phyloP scores from a whole-genome alignment of 2,329 filamentous ascomycete genomes.

The Talaromyces sp. region DNA sequence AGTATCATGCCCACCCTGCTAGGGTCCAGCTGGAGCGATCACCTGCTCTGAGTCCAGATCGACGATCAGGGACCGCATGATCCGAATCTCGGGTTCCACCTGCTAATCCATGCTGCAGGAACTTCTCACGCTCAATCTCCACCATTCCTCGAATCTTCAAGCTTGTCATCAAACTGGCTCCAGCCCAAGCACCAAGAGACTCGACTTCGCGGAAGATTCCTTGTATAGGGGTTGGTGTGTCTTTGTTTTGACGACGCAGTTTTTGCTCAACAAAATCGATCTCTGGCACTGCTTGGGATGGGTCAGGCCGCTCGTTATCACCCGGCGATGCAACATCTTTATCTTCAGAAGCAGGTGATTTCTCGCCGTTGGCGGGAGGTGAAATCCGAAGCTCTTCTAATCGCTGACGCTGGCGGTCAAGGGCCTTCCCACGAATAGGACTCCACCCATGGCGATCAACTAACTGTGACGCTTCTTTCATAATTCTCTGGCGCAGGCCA shows the following conservation, averaged over 20 bases:
- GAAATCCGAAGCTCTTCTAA: conserved; percentile 40
- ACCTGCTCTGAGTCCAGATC: conserved; percentile 42
- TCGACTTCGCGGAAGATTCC: conserved; percentile 58
- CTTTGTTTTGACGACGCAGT: conserved; percentile 41
- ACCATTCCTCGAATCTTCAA: conserved; percentile 63
- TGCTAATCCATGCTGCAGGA: conserved; percentile 54
- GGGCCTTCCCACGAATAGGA: conserved; percentile 69
- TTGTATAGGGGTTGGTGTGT: conserved; percentile 36
- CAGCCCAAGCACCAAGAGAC: conserved; percentile 65
- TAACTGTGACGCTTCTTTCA: conserved; percentile 72
- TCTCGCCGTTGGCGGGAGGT: conserved; percentile 11
- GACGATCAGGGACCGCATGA: conserved; percentile 39
- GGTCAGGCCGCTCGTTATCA: conserved; percentile 13
- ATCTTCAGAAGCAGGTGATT: background rate
- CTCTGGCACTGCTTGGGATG: conserved; percentile 35
- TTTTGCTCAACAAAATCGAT: conserved; percentile 53
- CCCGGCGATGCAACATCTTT: background rate
- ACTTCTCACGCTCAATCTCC: conserved; percentile 67
- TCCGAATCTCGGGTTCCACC: conserved; percentile 51
- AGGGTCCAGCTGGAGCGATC: conserved; percentile 55
- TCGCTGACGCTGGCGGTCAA: conserved; percentile 53
- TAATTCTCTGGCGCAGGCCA: conserved; percentile 74
- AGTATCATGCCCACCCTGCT: conserved; percentile 47
- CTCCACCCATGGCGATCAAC: conserved; percentile 76
- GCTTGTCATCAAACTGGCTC: conserved; percentile 63